phyloP scores from a whole-genome alignment of 192 early-diverging fungal species.

The Entophlyctis helioformis region DNA sequence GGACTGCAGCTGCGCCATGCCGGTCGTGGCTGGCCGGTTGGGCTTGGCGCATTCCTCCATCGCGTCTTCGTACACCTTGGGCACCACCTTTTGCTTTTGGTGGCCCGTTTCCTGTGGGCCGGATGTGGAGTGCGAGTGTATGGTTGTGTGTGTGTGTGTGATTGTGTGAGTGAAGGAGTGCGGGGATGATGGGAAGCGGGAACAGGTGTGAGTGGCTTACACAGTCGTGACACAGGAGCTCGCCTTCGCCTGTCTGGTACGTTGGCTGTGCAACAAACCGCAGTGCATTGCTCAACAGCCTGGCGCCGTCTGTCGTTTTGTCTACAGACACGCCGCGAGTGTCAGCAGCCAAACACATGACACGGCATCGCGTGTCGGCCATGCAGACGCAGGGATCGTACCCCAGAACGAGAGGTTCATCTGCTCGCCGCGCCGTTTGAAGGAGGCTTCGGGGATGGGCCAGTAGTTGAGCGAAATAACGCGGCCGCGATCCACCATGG shows the following conservation, averaged over 20 bases:
- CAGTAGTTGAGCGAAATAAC: no score
- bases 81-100: neutral
- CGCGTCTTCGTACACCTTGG: neutral
- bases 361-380: no score
- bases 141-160: neutral
- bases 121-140: neutral
- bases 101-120: neutral
- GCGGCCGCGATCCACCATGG: no score
- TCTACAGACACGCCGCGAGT: no score
- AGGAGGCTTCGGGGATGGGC: no score
- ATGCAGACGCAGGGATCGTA: no score
- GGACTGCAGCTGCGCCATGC: neutral
- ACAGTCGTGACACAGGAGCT: slow-evolving; percentile 1
- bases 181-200: neutral
- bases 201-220: neutral
- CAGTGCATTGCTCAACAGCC: slow-evolving; percentile 1
- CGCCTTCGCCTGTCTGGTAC: slow-evolving; percentile 1
- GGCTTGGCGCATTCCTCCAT: neutral
- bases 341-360: no score
- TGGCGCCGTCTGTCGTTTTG: no score
- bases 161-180: neutral
- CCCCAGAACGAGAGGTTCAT: no score
- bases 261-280: slow-evolving; percentile 8
- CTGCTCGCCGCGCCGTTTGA: no score
- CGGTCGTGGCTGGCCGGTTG: neutral